Percentiles rank a stretch among this genome's conserved stretches.
Conservation (phyloP, 345 rosid genomes). For the Acer campestre region DNA sequence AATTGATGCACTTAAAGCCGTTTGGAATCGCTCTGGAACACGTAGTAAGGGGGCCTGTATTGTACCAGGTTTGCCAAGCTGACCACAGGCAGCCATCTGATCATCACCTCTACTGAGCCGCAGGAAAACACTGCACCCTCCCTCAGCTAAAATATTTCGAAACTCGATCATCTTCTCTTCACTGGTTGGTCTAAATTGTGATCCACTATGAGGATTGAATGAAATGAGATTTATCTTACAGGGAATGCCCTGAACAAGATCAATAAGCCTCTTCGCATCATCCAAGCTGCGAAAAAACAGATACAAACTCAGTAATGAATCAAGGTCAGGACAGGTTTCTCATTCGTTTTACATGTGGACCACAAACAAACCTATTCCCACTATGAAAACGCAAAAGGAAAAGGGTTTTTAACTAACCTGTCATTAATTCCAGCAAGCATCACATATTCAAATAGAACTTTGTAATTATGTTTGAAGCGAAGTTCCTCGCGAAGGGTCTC, state of each 20-base stretch:
- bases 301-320: neutral
- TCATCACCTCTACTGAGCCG: slow-evolving; percentile 86
- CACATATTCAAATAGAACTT: slow-evolving; percentile 87
- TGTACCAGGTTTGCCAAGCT: slow-evolving; percentile 79
- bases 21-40: slow-evolving; percentile 71
- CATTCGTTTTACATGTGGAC: neutral
- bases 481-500: slow-evolving; percentile 79
- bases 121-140: slow-evolving; percentile 64
- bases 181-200: slow-evolving; percentile 73
- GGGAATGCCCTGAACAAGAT: slow-evolving; percentile 86
- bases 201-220: slow-evolving; percentile 83
- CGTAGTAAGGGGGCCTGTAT: slow-evolving; percentile 73
- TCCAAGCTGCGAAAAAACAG: slow-evolving; percentile 57
- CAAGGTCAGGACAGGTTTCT: neutral
- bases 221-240: slow-evolving; percentile 95
- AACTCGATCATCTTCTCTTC: slow-evolving; percentile 79
- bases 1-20: slow-evolving; percentile 43
- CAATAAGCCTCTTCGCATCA: slow-evolving; percentile 83
- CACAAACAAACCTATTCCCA: neutral
- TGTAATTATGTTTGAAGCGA: slow-evolving; percentile 57
- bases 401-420: slow-evolving; percentile 48
- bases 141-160: slow-evolving; percentile 70
- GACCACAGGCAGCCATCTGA: slow-evolving; percentile 98
- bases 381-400: neutral
- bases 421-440: slow-evolving; percentile 93